Conservation (phyloP, 257 asterid species). For the Mitragyna speciosa region DNA sequence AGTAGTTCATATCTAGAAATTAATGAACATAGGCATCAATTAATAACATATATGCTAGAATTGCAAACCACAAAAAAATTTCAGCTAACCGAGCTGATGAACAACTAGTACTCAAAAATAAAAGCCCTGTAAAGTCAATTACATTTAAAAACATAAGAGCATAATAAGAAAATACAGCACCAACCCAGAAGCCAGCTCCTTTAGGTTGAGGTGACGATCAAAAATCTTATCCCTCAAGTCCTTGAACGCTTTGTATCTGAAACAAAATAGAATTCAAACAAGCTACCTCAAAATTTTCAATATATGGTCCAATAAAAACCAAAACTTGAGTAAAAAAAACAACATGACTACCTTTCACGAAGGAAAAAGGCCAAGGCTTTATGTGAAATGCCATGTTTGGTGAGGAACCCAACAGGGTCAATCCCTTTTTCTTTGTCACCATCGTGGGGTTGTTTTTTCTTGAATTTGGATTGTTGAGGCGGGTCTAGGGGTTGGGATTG, state of each 20-base stretch:
- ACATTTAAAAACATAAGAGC: neutral
- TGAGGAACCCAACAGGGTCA: constrained; percentile 89
- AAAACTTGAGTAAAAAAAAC: neutral
- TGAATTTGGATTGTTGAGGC: constrained; percentile 5
- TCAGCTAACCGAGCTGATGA: constrained; percentile 16
- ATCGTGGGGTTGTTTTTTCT: constrained; percentile 19
- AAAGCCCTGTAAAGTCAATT: neutral
- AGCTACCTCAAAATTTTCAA: neutral
- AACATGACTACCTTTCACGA: constrained; percentile 68
- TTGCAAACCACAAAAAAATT: constrained; percentile 17
- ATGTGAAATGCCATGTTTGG: constrained; percentile 59
- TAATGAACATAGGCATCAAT: neutral
- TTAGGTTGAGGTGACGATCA: constrained; percentile 49
- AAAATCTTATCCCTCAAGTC: constrained; percentile 71
- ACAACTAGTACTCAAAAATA: neutral
- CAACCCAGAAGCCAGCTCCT: constrained; percentile 89
- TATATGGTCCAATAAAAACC: constrained; percentile 4
- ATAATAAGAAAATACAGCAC: constrained; percentile 15
- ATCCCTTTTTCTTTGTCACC: constrained; percentile 42
- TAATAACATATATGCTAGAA: neutral
- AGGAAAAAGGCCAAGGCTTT: constrained; percentile 80
- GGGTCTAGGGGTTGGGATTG: constrained; percentile 11
- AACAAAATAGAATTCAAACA: constrained; percentile 13
- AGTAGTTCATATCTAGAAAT: constrained; percentile 66
- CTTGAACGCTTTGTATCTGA: constrained; percentile 81